Evolutionary conservation across 768 basidiomycete genomes (phyloP), one percentile per base, ranked within the genome.

Genomic region (Russula olivacea): DNA sequence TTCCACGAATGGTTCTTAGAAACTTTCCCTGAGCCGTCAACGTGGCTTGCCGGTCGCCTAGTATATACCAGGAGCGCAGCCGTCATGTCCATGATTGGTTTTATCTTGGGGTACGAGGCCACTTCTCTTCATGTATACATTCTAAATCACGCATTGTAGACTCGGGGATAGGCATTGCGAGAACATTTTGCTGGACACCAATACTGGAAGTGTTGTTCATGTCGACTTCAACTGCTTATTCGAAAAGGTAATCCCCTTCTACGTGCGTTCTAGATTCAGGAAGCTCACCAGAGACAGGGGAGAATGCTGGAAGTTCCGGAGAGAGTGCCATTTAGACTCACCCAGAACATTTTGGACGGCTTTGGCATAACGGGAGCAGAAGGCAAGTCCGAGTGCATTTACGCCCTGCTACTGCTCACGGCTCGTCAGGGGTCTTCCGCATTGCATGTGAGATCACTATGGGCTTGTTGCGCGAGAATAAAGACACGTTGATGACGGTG

Each of bases 21-120:
- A 71, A 95, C 89, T 0, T 98, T 98, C 76, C 95, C 97, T 0
- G 97, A 99, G 69, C 97, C 97, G 0, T 87, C 90, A 0, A 89
- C 91, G 0, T 99, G 97, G 97, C 81, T 98, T 17, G 83, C 87
- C 1, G 90, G 90, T 72, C 85, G 96, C n/a, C 73, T 92, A 68
- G 79, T 84, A 1, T 99, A 95, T 71, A 87, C 83, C 4, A 81
- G 96, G 48, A 97, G 96, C 0, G 83, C 90, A 0, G 97, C 96
- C 0, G 97, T 98, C 58, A 98, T 97, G 88, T 97, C 91, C 1
- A 98, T 99, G 91, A 91, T 98, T 23, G 97, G 97, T 12, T 96
- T 91, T 69, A 93, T 99, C 48, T 78, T 98, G 14, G 96, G 96
- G 93, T 96, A 66, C 59, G 86, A 71, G n/a, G 36, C 58, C 25